These are phyloP conservation scores for Xylariales sp. DNA, from an alignment of 2,329 filamentous ascomycete species.

Conservation along the genomic window DNA sequence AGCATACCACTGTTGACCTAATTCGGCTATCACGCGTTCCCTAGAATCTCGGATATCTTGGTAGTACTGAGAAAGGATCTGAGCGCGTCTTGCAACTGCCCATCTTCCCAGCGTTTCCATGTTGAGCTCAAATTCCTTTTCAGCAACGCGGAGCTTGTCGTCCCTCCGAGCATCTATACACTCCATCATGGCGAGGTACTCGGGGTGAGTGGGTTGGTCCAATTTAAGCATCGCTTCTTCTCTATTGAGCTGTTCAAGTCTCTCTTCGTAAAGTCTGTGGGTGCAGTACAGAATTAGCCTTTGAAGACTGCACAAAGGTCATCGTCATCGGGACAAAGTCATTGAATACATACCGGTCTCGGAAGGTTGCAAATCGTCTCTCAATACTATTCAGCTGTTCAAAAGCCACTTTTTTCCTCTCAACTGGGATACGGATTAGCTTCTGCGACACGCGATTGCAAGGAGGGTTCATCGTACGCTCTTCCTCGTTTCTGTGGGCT, in stretches of 20 bases:
- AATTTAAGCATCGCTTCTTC: conserved; percentile 59
- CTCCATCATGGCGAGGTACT: conserved; percentile 85
- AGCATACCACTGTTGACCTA: conserved; percentile 88
- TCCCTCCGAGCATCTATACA: conserved; percentile 79
- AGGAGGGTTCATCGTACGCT: conserved; percentile 40
- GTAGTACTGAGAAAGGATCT: conserved; percentile 86
- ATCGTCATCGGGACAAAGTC: not conserved
- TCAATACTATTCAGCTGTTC: conserved; percentile 78
- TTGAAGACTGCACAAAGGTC: not conserved
- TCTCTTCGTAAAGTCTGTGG: conserved; percentile 78
- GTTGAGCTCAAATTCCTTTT: conserved; percentile 69
- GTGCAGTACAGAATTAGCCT: conserved; percentile 15
- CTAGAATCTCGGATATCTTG: conserved; percentile 80
- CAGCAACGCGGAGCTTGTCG: conserved; percentile 73
- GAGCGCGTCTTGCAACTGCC: conserved; percentile 75
- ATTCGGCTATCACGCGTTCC: conserved; percentile 71
- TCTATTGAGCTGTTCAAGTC: conserved; percentile 73
- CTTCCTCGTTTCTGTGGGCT: conserved; percentile 59
- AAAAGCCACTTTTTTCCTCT: conserved; percentile 74
- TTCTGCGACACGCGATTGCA: conserved; percentile 7
- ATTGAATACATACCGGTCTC: conserved; percentile 59
- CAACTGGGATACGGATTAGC: conserved; percentile 49
- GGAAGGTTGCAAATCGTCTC: conserved; percentile 80
- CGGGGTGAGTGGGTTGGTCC: conserved; percentile 73
- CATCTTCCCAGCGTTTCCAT: conserved; percentile 68